phyloP scores from a whole-genome alignment of 2,329 filamentous ascomycete species.

The Calonectria pauciramosa region DNA sequence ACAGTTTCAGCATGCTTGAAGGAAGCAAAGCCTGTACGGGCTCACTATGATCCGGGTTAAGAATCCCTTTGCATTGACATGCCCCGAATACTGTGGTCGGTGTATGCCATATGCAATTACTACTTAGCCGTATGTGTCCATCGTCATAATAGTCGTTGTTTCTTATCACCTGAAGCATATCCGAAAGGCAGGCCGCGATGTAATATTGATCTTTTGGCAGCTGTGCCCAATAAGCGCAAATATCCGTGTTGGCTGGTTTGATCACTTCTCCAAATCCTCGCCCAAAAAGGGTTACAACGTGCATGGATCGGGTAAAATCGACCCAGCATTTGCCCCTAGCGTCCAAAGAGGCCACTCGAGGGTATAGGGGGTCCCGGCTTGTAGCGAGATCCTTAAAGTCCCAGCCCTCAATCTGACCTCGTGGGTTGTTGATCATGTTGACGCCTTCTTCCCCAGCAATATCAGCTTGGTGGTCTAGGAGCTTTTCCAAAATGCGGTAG shows the following conservation, averaged over 20 bases:
- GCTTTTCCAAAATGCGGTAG: conserved; percentile 36
- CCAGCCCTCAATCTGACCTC: background rate
- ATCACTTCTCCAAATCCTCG: conserved; percentile 2
- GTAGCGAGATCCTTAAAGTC: background rate
- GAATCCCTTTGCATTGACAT: conserved; percentile 4
- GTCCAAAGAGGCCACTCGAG: background rate
- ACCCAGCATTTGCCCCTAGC: background rate
- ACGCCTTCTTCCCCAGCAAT: background rate
- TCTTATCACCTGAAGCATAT: background rate
- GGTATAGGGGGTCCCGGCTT: background rate
- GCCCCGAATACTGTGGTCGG: conserved; percentile 1
- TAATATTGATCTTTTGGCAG: background rate
- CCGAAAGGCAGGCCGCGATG: conserved; percentile 4
- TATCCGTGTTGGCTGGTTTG: background rate
- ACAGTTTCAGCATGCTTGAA: background rate
- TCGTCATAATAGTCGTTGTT: background rate
- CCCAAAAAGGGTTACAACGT: background rate
- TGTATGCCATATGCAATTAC: conserved; percentile 9
- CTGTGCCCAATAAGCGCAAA: background rate
- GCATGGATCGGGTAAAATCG: background rate
- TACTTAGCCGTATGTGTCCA: background rate
- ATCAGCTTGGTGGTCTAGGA: background rate
- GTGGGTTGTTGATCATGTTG: background rate
- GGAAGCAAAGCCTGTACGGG: conserved; percentile 8
- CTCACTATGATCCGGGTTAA: background rate